Evolutionary conservation across 345 rosid genomes (phyloP).

Genomic region (Ailanthus altissimus): DNA sequence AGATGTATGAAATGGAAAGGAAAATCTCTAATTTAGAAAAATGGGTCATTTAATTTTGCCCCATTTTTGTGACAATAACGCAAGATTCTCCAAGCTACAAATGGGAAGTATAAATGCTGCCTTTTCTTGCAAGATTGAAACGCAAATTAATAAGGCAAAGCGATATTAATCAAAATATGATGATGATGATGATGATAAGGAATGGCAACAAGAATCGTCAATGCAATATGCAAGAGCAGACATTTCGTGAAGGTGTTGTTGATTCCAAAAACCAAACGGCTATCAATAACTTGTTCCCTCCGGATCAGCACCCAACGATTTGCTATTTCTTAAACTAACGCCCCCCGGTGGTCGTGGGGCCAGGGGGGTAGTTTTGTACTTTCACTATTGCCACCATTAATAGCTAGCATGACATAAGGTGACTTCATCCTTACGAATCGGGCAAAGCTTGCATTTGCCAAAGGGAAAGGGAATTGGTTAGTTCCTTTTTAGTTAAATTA

Average conservation of each 20-base stretch:
- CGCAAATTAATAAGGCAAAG: too few relatives aligned
- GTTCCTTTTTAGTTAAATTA: neutral
- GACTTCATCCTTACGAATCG: constrained; percentile 44
- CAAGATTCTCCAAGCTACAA: neutral
- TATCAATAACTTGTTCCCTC: constrained; percentile 23
- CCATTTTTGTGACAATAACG: neutral
- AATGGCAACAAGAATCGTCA: neutral
- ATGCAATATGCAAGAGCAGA: constrained; percentile 15
- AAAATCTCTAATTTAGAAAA: too few relatives aligned
- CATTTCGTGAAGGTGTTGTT: constrained; percentile 19
- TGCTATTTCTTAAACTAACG: neutral
- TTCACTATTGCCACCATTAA: constrained; percentile 11
- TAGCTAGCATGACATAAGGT: constrained; percentile 48
- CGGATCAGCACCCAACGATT: neutral
- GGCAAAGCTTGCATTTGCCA: neutral
- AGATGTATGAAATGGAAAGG: too few relatives aligned
- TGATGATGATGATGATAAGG: neutral
- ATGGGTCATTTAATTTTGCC: too few relatives aligned
- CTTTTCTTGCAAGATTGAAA: neutral
- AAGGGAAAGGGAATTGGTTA: neutral
- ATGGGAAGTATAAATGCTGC: neutral
- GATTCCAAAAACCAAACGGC: constrained; percentile 16
- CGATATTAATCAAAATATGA: too few relatives aligned
- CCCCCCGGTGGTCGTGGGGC: neutral
- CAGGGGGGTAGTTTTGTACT: constrained; percentile 34